Conservation (phyloP, 768 basidiomycete genomes). For the Suillus discolor region DNA sequence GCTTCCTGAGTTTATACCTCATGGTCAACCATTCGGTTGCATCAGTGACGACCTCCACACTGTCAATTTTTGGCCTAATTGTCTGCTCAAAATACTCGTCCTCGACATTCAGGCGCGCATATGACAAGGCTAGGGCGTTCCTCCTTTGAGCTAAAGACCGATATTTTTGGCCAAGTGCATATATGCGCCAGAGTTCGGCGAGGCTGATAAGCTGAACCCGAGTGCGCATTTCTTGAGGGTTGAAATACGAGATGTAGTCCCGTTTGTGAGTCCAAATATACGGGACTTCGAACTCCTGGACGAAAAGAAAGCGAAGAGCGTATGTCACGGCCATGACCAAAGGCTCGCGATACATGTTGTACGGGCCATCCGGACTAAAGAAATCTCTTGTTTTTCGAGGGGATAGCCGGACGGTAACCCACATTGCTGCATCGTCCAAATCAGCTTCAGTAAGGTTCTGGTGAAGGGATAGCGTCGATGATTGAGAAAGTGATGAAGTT, state of each 20-base stretch:
- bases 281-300: conserved; percentile 90
- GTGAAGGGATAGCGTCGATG: conserved; percentile 61
- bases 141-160: conserved; percentile 82
- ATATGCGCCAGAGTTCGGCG: conserved; percentile 90
- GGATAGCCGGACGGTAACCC: conserved; percentile 86
- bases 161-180: conserved; percentile 86
- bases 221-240: conserved; percentile 61
- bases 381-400: conserved; percentile 68
- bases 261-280: conserved; percentile 94
- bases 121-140: conserved; percentile 61
- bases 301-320: conserved; percentile 80
- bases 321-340: conserved; percentile 80
- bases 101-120: conserved; percentile 63
- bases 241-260: conserved; percentile 87
- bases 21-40: conserved; percentile 88
- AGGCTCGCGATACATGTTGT: conserved; percentile 59
- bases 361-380: conserved; percentile 65
- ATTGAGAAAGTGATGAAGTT: conserved; percentile 77
- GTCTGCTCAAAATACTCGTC: conserved; percentile 80
- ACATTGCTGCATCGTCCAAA: conserved; percentile 78
- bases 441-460: conserved; percentile 71
- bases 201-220: conserved; percentile 72
- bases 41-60: conserved; percentile 89
- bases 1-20: conserved; percentile 79
- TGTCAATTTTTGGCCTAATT: conserved; percentile 67